These are phyloP conservation scores for Musa balbisiana DNA, from an alignment of 202 grass and related monocot genomes.

Conservation along the genomic window DNA sequence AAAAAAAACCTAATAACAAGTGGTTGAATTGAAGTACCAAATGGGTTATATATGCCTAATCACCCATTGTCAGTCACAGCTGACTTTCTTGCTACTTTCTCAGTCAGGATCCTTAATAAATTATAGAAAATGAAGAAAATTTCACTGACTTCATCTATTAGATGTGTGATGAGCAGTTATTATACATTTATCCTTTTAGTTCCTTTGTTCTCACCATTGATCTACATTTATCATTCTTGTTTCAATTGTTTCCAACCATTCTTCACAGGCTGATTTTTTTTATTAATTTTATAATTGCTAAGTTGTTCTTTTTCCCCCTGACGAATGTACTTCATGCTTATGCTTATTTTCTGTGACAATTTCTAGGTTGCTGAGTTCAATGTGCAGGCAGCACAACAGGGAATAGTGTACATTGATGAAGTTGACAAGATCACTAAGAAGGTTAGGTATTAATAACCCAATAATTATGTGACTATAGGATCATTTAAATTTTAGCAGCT, in stretches of 20 bases:
- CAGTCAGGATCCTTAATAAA: neutral
- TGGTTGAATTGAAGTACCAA: too few species aligned
- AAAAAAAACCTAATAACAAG: too few species aligned
- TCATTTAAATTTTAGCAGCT: conserved; percentile 10
- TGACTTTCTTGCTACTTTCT: too few species aligned
- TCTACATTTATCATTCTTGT: neutral
- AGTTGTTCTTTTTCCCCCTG: neutral
- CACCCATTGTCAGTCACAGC: too few species aligned
- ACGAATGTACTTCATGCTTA: neutral
- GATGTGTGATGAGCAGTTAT: neutral
- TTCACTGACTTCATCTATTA: neutral
- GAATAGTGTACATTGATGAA: conserved; percentile 99
- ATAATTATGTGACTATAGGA: neutral
- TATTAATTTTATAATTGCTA: neutral
- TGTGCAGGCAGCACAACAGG: conserved; percentile 98
- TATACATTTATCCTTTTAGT: neutral
- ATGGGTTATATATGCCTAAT: too few species aligned
- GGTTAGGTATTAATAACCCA: conserved; percentile 25
- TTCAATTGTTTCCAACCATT: neutral
- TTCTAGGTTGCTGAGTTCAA: conserved; percentile 96
- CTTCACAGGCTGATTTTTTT: neutral
- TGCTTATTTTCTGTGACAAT: neutral
- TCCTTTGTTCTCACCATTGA: neutral
- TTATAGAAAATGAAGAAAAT: neutral
- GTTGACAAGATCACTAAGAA: conserved; percentile 99